Conservation (phyloP, 2,329 filamentous ascomycete genomes). For the Exophiala xenobiotica region DNA sequence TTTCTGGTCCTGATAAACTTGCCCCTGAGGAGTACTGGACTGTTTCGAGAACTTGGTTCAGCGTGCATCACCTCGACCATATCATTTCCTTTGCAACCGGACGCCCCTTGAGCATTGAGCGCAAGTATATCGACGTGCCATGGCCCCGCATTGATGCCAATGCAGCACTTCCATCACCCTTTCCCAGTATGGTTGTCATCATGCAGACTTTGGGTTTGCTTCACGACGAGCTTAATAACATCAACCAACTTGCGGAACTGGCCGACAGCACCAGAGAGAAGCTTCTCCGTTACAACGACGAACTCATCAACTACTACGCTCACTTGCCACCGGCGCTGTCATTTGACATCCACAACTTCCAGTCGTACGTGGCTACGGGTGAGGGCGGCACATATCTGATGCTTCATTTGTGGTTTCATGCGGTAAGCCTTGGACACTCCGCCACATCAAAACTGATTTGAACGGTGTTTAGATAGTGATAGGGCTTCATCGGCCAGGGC, state of each 20-base stretch:
- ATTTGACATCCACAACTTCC: not conserved
- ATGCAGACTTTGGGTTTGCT: not conserved
- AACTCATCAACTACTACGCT: not conserved
- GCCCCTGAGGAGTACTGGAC: not conserved
- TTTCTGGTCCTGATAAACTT: not conserved
- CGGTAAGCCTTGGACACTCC: not conserved
- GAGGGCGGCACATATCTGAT: not conserved
- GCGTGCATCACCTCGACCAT: not conserved
- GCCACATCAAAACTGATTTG: not conserved
- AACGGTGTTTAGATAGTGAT: not conserved
- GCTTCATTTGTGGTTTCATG: not conserved
- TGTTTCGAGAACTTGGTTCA: not conserved
- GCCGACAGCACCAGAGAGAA: not conserved
- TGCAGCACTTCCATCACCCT: not conserved
- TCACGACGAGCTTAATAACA: not conserved
- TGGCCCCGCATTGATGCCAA: not conserved
- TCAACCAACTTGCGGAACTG: not conserved
- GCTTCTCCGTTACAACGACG: not conserved
- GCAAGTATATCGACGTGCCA: not conserved
- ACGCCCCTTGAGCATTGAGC: not conserved
- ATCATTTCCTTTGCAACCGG: not conserved
- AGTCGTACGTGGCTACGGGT: not conserved
- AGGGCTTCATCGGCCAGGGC: not conserved
- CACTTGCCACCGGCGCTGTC: not conserved
- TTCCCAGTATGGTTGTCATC: not conserved